Percentiles rank a stretch among this genome's conserved stretches.
Conservation (phyloP, 1,284 basidiomycete species). For the Ceratobasidium papillatum region DNA sequence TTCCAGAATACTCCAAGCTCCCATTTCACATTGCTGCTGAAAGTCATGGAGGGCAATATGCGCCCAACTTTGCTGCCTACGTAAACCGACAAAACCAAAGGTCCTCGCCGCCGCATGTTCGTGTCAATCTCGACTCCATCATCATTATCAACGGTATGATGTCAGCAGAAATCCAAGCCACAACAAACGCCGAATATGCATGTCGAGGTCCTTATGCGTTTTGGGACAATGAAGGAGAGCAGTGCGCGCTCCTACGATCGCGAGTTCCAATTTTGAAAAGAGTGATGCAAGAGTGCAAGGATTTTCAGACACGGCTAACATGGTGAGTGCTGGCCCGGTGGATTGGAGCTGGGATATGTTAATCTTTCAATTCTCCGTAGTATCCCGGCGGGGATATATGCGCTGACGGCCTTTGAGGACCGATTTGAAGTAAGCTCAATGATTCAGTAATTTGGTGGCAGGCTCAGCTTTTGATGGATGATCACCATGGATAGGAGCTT, state of each 20-base stretch:
- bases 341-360: no score
- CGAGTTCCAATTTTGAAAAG: background rate
- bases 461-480: background rate
- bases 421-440: conserved; percentile 1
- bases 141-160: conserved; percentile 11
- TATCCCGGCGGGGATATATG: conserved; percentile 8
- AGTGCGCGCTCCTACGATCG: conserved; percentile 26
- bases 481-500: background rate
- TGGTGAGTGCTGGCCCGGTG: conserved; percentile 6
- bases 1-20: conserved; percentile 52
- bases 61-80: conserved; percentile 65
- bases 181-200: conserved; percentile 15
- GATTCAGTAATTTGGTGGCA: no score
- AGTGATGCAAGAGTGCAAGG: background rate
- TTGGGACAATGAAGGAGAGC: conserved; percentile 13
- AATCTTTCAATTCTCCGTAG: background rate
- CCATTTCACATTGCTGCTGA: conserved; percentile 69
- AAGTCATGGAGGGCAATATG: conserved; percentile 68
- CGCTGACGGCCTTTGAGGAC: background rate
- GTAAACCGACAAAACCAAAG: conserved; percentile 64
- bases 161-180: background rate
- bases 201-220: conserved; percentile 23
- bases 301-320: conserved; percentile 23
- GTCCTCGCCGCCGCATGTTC: background rate
- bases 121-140: conserved; percentile 25